phyloP scores from a whole-genome alignment of 345 rosid species.

The Arabidopsis suecica region DNA sequence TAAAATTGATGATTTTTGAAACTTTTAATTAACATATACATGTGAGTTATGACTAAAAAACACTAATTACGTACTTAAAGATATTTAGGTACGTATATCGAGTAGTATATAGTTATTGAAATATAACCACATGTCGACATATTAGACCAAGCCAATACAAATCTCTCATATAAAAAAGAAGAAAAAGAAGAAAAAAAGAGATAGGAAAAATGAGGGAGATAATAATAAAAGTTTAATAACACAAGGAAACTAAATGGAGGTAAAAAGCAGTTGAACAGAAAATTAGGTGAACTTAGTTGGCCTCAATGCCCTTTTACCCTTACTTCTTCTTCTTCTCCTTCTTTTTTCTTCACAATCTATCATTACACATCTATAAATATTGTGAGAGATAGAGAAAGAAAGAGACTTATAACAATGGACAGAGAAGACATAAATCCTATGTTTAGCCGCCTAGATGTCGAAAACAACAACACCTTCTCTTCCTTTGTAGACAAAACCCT shows the following conservation, averaged over 20 bases:
- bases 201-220: conserved; percentile 17
- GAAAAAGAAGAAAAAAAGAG: not conserved
- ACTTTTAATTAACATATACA: not conserved
- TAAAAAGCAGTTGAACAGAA: conserved; percentile 50
- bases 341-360: conserved; percentile 1
- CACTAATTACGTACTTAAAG: not conserved
- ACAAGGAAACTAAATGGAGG: conserved; percentile 40
- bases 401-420: conserved; percentile 30
- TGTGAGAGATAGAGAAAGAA: not conserved
- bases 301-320: conserved; percentile 41
- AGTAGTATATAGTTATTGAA: not conserved
- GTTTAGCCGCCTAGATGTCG: conserved; percentile 37
- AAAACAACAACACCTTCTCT: conserved; percentile 24
- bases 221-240: conserved; percentile 19
- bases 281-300: conserved; percentile 49
- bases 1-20: not conserved
- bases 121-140: conserved; percentile 1
- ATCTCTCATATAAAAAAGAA: conserved; percentile 3
- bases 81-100: not conserved
- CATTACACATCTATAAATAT: conserved; percentile 34
- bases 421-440: conserved; percentile 24
- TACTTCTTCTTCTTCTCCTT: conserved; percentile 35
- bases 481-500: conserved; percentile 39
- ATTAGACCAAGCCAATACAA: conserved; percentile 8
- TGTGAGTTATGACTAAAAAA: not conserved